These are phyloP conservation scores for Dacryopinax spathularia DNA, from an alignment of 768 basidiomycete species.

Conservation along the genomic window DNA sequence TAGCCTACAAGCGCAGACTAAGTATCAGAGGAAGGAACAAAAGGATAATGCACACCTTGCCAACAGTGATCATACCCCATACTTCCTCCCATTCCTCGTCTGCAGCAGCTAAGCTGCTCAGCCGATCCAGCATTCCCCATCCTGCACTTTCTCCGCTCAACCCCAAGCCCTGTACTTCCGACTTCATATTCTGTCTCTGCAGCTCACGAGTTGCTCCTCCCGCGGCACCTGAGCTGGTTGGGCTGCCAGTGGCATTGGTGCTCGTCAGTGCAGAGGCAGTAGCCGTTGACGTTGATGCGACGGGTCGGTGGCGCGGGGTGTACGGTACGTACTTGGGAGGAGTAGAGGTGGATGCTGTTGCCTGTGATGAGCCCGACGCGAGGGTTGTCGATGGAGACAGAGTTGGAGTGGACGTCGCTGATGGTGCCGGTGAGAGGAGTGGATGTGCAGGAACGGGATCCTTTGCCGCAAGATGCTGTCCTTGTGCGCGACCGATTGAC, in stretches of 20 bases:
- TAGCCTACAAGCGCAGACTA: conserved; percentile 37
- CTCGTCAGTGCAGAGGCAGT: conserved; percentile 32
- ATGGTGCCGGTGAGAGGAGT: conserved; percentile 35
- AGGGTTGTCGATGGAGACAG: conserved; percentile 19
- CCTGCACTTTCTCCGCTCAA: conserved; percentile 51
- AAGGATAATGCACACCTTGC: conserved; percentile 61
- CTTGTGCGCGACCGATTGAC: conserved; percentile 17
- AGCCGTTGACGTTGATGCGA: conserved; percentile 33
- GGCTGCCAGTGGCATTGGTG: conserved; percentile 21
- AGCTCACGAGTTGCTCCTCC: conserved; percentile 53
- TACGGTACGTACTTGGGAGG: conserved; percentile 56
- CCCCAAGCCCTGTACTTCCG: conserved; percentile 53
- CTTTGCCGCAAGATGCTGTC: conserved; percentile 31
- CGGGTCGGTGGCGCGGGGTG: conserved; percentile 53
- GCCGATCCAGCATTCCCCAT: conserved; percentile 63
- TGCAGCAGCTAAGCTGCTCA: conserved; percentile 37
- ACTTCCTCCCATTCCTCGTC: conserved; percentile 54
- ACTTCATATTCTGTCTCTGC: conserved; percentile 59
- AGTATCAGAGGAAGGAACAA: neutral
- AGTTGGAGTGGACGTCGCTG: neutral
- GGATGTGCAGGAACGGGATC: conserved; percentile 53
- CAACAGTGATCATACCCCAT: conserved; percentile 45
- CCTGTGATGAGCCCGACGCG: conserved; percentile 10
- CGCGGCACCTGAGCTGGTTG: conserved; percentile 29
- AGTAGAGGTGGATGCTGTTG: conserved; percentile 13